Base-by-base conservation (phyloP, 768 basidiomycete genomes). In the Kwoniella sp. region DNA sequence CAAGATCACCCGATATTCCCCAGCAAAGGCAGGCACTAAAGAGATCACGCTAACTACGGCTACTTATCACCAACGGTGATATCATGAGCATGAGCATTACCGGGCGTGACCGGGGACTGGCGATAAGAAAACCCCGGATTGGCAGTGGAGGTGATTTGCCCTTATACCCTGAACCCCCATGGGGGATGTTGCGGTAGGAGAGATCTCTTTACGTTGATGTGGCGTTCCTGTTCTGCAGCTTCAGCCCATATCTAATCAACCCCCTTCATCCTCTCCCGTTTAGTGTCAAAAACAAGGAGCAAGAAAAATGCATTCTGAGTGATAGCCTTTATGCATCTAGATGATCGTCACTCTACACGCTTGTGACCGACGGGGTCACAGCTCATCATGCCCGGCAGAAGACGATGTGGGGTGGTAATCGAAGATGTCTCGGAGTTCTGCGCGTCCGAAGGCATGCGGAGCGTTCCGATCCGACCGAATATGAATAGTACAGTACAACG, bases 371-470 rank as follows among this genome's bases (percentile, higher is more conserved):
- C n/a, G n/a, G n/a, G 28, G 8, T 55, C 52, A 65, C 26, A 65
- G 63, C 52, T 65, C 63, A 31, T 65, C 63, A 50, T 55, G 63
- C 31, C 53, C 41, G 12, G 29, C 50, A 26, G 50, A 51, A 38
- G n/a, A 63, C 12, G 53, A 34, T 12, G 55, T 29, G 29, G 51
- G 55, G 37, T 48, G 47, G 28, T 64, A 54, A 12, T 47, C 48
- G 29, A 65, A 58, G 4, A 65, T 65, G 29, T 65, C 63, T 41
- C 63, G 55, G 41, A 64, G 63, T n/a, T 64, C 63, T 64, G 48
- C 53, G 62, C 4, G 30, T 5, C 30, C 50, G 2, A 38, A 59
- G 45, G 22, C 15, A 20, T 34, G 58, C 23, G 26, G 58, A 34
- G 30, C 58, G 38, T 31, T 60, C 58, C 47, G 58, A 48, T 52